phyloP scores from a whole-genome alignment of 75 land plant genomes.

The Ceratopteris richardii region DNA sequence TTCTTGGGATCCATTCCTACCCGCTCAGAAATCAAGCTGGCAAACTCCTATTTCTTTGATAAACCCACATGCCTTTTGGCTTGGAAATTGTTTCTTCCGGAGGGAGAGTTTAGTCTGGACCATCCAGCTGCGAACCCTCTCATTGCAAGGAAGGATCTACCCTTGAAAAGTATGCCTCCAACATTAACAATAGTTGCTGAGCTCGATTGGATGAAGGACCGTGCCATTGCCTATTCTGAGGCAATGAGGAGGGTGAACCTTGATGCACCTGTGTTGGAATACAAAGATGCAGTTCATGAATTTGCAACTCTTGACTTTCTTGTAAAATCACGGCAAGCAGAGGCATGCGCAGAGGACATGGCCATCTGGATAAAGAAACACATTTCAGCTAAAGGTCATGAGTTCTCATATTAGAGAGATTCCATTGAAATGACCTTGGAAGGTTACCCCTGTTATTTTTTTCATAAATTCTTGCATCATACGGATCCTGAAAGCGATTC shows the following conservation, averaged over 20 bases:
- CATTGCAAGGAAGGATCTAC: constrained; percentile 35
- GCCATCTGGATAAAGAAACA: constrained; percentile 85
- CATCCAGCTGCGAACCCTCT: constrained; percentile 80
- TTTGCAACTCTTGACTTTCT: constrained; percentile 80
- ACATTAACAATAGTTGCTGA: constrained; percentile 72
- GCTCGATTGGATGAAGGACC: constrained; percentile 88
- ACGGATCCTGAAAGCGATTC: no score
- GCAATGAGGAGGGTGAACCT: constrained; percentile 67
- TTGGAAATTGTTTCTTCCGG: constrained; percentile 78
- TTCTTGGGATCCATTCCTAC: constrained; percentile 62
- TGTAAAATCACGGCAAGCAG: constrained; percentile 63
- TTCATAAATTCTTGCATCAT: no score
- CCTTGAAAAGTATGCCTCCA: constrained; percentile 72
- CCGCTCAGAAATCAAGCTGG: constrained; percentile 72
- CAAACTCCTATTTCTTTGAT: constrained; percentile 79
- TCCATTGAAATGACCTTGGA: no score
- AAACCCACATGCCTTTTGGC: constrained; percentile 66
- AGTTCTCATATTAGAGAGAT: constrained; percentile 62
- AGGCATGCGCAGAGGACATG: constrained; percentile 81
- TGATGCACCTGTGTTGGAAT: constrained; percentile 83
- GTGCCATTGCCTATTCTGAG: constrained; percentile 79
- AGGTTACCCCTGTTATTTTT: no score
- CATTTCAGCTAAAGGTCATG: constrained; percentile 59
- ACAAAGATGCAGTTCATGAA: constrained; percentile 87
- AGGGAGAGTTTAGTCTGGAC: constrained; percentile 56